Conservation (phyloP, 2,329 filamentous ascomycete species). For the Aureobasidium sp. region DNA sequence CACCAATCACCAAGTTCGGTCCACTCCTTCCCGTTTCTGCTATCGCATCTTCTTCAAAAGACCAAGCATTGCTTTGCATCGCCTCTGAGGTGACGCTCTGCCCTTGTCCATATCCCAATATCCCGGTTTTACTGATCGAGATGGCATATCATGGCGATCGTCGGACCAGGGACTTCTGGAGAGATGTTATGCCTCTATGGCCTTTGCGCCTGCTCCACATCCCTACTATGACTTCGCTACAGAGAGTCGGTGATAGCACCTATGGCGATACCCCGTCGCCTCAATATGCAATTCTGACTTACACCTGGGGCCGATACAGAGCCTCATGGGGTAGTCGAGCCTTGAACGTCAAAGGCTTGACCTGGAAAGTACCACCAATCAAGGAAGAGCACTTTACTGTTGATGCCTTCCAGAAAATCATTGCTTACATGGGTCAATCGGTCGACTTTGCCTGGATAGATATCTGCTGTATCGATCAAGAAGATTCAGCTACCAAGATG, state of each 20-base stretch:
- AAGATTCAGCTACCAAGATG: background rate
- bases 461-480: background rate
- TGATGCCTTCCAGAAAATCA: background rate
- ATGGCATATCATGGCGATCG: background rate
- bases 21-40: too few relatives aligned
- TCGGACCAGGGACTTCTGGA: background rate
- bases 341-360: background rate
- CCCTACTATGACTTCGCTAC: background rate
- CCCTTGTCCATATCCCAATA: too few relatives aligned
- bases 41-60: too few relatives aligned
- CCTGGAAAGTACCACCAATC: background rate
- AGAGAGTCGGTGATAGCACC: background rate
- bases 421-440: background rate
- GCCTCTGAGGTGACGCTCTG: too few relatives aligned
- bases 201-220: background rate
- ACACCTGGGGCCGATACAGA: background rate
- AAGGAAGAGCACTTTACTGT: background rate
- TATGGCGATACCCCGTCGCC: background rate
- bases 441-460: background rate
- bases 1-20: background rate
- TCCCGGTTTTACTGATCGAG: too few relatives aligned
- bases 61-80: too few relatives aligned
- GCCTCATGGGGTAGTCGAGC: background rate
- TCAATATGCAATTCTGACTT: background rate
- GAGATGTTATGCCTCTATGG: background rate